Evolutionary conservation across 2,329 filamentous ascomycete species (phyloP).

Genomic region (Sporothrix humicola): DNA sequence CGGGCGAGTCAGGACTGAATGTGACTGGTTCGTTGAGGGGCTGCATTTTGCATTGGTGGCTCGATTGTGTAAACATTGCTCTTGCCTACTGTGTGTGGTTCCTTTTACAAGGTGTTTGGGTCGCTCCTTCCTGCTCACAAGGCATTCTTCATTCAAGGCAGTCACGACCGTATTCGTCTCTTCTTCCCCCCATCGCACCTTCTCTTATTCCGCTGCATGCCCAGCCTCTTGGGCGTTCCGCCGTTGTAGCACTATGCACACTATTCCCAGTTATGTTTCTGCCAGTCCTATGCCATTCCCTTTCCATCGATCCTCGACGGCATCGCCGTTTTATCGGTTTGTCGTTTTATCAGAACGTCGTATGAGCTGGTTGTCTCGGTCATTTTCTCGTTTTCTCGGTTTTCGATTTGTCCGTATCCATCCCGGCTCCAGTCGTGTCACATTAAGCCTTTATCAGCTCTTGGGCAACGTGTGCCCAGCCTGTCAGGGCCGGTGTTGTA

Average conservation of each 20-base stretch:
- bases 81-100: neutral
- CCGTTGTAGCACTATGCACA: neutral
- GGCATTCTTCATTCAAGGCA: neutral
- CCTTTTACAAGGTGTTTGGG: neutral
- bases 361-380: too few relatives aligned
- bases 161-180: neutral
- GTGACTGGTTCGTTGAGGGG: neutral
- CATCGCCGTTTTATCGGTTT: neutral
- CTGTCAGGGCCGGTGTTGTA: too few relatives aligned
- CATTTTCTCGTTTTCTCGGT: neutral
- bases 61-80: slow-evolving; percentile 18
- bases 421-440: too few relatives aligned
- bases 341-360: neutral
- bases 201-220: slow-evolving; percentile 3
- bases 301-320: neutral
- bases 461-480: too few relatives aligned
- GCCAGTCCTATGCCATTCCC: neutral
- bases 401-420: neutral
- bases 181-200: neutral
- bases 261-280: neutral
- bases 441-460: too few relatives aligned
- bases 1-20: neutral
- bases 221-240: slow-evolving; percentile 19
- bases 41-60: neutral
- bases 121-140: neutral